Conservation (phyloP, 78 protist genomes). For the Emiliania huxleyi region DNA sequence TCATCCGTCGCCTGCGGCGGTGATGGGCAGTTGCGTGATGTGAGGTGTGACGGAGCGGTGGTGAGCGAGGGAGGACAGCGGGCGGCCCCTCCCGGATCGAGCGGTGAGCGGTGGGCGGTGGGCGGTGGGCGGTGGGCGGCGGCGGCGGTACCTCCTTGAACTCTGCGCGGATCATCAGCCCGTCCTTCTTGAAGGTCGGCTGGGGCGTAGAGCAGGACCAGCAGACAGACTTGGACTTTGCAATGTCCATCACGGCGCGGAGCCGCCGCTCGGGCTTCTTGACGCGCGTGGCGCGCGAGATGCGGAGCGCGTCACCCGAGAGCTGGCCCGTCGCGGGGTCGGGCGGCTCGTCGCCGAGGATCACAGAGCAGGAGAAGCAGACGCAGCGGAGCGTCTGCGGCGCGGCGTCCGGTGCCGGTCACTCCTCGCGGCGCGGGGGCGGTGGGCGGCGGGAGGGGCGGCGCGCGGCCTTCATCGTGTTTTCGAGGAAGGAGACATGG, state of each 20-base stretch:
- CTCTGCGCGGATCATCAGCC: neutral
- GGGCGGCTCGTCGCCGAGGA: neutral
- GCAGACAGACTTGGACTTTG: neutral
- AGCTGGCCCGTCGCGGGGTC: neutral
- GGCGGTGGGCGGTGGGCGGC: too few species aligned
- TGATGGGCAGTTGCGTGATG: too few species aligned
- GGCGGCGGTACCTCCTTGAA: too few species aligned
- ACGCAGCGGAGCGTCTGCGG: conserved; percentile 75
- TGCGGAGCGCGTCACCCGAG: neutral
- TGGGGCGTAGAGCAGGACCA: conserved; percentile 15
- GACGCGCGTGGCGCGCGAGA: neutral
- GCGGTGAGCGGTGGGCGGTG: too few species aligned
- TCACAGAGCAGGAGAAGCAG: conserved; percentile 72
- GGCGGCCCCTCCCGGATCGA: too few species aligned
- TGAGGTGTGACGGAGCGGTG: too few species aligned
- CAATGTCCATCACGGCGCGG: neutral
- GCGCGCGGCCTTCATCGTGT: conserved; percentile 57
- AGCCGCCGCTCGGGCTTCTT: conserved; percentile 17
- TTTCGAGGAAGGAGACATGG: conserved; percentile 82
- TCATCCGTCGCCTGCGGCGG: neutral
- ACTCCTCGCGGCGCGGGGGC: too few species aligned
- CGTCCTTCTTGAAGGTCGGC: neutral
- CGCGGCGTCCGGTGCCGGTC: too few species aligned
- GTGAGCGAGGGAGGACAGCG: too few species aligned
- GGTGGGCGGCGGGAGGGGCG: too few species aligned